Evolutionary conservation across 2,329 filamentous ascomycete genomes (phyloP).

Genomic region (Verticillium tricorpus): DNA sequence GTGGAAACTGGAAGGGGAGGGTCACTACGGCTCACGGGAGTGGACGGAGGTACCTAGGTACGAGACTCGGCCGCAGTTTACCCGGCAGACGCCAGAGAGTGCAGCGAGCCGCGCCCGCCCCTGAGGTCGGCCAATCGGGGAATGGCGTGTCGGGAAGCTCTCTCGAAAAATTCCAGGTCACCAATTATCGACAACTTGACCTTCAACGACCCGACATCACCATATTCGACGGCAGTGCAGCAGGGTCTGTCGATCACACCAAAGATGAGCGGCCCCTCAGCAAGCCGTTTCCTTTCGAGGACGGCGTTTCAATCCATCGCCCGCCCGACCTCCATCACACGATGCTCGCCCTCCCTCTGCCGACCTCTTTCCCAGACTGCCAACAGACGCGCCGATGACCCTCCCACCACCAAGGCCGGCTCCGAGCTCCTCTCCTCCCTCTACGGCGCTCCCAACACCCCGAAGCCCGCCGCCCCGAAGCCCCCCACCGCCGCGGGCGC

Average conservation of each 20-base stretch:
- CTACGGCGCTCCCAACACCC: conserved; percentile 8
- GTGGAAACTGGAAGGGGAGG: not conserved
- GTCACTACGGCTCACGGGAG: not conserved
- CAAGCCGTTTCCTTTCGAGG: conserved; percentile 38
- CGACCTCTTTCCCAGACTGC: conserved; percentile 36
- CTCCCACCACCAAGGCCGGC: conserved; percentile 9
- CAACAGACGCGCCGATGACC: conserved; percentile 17
- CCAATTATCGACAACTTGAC: not conserved
- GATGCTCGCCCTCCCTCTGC: conserved; percentile 15
- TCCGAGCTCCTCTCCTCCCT: conserved; percentile 14
- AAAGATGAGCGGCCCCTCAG: conserved; percentile 39
- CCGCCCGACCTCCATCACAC: conserved; percentile 11
- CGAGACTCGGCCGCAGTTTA: not conserved
- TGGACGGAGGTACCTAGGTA: not conserved
- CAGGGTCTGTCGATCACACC: not conserved
- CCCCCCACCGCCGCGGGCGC: not conserved
- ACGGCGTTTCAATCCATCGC: conserved; percentile 24
- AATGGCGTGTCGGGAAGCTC: not conserved
- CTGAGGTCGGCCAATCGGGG: not conserved
- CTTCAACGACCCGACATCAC: not conserved
- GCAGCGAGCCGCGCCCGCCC: not conserved
- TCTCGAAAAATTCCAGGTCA: not conserved
- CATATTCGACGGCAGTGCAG: not conserved
- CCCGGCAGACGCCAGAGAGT: not conserved
- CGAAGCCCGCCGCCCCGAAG: not conserved